phyloP scores from a whole-genome alignment of 2,329 filamentous ascomycete genomes.

The Alternaria longipes region DNA sequence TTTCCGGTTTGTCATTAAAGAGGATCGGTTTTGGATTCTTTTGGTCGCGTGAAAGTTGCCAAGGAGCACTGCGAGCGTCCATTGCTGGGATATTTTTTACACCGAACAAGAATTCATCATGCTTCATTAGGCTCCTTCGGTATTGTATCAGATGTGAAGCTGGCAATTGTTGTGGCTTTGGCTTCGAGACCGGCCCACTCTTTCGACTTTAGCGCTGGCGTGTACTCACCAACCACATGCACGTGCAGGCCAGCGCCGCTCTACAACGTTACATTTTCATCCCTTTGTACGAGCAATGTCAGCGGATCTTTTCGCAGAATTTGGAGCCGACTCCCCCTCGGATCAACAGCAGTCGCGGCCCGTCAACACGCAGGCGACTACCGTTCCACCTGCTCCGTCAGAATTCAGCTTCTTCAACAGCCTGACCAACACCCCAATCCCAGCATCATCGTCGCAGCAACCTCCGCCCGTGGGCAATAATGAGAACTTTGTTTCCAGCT shows the following conservation, averaged over 20 bases:
- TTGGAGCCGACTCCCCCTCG: constrained; percentile 31
- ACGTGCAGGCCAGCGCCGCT: constrained; percentile 17
- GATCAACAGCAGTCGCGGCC: constrained; percentile 24
- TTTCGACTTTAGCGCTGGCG: constrained; percentile 28
- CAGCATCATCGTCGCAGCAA: constrained; percentile 26
- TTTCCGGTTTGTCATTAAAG: too few species aligned
- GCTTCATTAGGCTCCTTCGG: background rate
- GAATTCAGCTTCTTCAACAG: constrained; percentile 50
- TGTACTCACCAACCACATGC: constrained; percentile 19
- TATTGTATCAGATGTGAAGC: background rate
- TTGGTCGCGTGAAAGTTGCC: too few species aligned
- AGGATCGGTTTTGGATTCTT: too few species aligned
- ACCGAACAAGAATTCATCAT: background rate
- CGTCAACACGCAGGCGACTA: background rate
- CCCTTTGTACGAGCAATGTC: constrained; percentile 37
- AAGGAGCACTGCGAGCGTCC: background rate
- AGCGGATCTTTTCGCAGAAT: constrained; percentile 49
- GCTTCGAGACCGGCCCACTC: constrained; percentile 11
- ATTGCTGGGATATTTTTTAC: background rate
- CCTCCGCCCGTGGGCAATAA: constrained; percentile 19
- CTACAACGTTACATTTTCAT: constrained; percentile 13
- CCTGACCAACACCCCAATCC: constrained; percentile 29
- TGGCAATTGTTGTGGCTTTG: background rate
- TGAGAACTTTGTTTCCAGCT: background rate
- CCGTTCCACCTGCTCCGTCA: constrained; percentile 20